Percentiles rank a stretch among this genome's conserved stretches.
phyloP scores from a whole-genome alignment of 164 flowering plant genomes.

The Euptelea pleiosperma region DNA sequence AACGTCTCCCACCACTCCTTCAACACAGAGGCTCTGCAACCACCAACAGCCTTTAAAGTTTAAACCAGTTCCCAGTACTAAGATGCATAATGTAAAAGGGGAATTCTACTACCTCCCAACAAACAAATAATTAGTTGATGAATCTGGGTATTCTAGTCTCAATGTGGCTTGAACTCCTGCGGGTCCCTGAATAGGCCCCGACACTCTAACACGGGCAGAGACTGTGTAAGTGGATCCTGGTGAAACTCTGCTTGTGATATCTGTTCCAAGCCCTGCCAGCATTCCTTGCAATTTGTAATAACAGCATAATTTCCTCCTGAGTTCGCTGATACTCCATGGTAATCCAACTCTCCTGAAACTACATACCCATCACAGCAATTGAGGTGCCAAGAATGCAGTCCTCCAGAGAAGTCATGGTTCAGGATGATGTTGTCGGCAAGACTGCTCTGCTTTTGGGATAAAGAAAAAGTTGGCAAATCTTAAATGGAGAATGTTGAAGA shows the following conservation, averaged over 20 bases:
- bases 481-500: not conserved
- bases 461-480: not conserved
- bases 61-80: conserved; percentile 1
- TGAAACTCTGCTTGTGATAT: conserved; percentile 60
- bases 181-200: conserved; percentile 44
- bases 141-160: conserved; percentile 47
- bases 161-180: conserved; percentile 68
- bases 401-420: conserved; percentile 76
- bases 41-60: not conserved
- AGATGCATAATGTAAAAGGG: not conserved
- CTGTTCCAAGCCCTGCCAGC: conserved; percentile 96
- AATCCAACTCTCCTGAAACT: conserved; percentile 38
- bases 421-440: conserved; percentile 38
- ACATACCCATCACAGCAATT: conserved; percentile 67
- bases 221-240: conserved; percentile 50
- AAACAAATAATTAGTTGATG: conserved; percentile 41
- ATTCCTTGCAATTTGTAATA: conserved; percentile 54
- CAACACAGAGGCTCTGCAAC: conserved; percentile 44
- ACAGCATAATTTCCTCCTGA: conserved; percentile 53
- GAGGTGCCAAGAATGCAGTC: conserved; percentile 66
- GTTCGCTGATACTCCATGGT: conserved; percentile 25
- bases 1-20: conserved; percentile 62
- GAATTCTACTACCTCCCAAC: conserved; percentile 55
- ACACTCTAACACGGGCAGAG: conserved; percentile 65
- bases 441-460: not conserved